phyloP scores from a whole-genome alignment of 306 rosid genomes.

The Cyamopsis tetragonoloba region DNA sequence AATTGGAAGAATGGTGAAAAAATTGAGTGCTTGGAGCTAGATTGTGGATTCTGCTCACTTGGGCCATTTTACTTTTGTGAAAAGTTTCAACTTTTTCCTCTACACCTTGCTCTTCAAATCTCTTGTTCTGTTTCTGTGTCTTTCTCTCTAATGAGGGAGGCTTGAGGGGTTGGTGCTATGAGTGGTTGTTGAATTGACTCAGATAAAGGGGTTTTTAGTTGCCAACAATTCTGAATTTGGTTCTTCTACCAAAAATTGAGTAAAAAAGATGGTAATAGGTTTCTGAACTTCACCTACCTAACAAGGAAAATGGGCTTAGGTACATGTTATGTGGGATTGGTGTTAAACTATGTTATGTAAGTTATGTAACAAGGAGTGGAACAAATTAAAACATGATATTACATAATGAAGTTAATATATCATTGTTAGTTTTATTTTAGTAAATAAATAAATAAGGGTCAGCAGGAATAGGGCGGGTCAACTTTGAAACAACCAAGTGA shows the following conservation, averaged over 20 bases:
- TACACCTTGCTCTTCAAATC: not conserved
- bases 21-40: constrained; percentile 52
- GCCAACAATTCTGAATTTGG: constrained; percentile 30
- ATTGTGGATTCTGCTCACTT: constrained; percentile 58
- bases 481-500: too few relatives aligned
- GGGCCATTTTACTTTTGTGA: constrained; percentile 51
- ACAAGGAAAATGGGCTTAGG: not conserved
- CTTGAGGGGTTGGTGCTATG: constrained; percentile 42
- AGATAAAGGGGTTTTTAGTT: constrained; percentile 3
- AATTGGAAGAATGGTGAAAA: constrained; percentile 40
- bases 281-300: constrained; percentile 30
- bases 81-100: constrained; percentile 13
- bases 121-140: not conserved
- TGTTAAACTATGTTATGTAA: not conserved
- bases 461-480: too few relatives aligned
- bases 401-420: too few relatives aligned
- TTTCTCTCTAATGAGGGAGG: not conserved
- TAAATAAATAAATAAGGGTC: too few relatives aligned
- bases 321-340: not conserved
- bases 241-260: constrained; percentile 27
- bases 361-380: too few relatives aligned
- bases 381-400: too few relatives aligned
- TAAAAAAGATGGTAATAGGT: constrained; percentile 6
- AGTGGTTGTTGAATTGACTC: constrained; percentile 38
- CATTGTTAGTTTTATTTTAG: too few relatives aligned